Conservation (phyloP, 2,329 filamentous ascomycete genomes). For the Trichoderma hamatum region DNA sequence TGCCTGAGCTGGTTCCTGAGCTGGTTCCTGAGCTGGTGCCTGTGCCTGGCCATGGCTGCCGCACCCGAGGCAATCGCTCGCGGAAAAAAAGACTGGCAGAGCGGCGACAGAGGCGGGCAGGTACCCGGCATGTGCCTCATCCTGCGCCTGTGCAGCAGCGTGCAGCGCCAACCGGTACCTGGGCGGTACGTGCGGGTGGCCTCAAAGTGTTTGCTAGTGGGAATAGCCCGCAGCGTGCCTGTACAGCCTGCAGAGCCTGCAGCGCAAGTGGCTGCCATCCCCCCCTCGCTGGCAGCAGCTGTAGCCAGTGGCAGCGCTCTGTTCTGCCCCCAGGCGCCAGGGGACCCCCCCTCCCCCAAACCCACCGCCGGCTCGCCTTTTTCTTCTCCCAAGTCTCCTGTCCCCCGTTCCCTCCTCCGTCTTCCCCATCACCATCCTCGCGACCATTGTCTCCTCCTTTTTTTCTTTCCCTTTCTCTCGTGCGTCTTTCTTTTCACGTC, state of each 20-base stretch:
- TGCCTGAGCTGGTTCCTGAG: not conserved
- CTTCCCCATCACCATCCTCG: conserved; percentile 40
- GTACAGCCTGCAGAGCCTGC: conserved; percentile 7
- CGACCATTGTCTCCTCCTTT: conserved; percentile 41
- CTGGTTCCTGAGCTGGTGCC: not conserved
- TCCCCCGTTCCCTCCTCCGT: conserved; percentile 42
- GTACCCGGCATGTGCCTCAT: not conserved
- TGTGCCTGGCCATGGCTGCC: not conserved
- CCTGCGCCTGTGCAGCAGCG: not conserved
- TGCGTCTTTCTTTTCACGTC: conserved; percentile 51
- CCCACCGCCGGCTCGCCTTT: conserved; percentile 23
- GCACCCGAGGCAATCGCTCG: not conserved
- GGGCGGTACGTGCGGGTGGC: not conserved
- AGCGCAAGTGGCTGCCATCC: conserved; percentile 14
- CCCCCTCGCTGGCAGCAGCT: conserved; percentile 14
- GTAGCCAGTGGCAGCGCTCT: conserved; percentile 24
- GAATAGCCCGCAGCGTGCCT: not conserved
- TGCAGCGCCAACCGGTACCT: not conserved
- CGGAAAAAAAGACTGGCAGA: not conserved
- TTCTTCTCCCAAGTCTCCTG: conserved; percentile 35
- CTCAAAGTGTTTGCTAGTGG: not conserved
- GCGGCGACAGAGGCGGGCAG: not conserved
- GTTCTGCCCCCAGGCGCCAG: conserved; percentile 22
- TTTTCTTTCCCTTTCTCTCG: conserved; percentile 39
- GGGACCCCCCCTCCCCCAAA: conserved; percentile 16